A percentile compares a stretch with the other conserved stretches of the same genome.
Evolutionary conservation across 2,329 filamentous ascomycete species (phyloP).

Genomic region (Ilyonectria mors-panacis): DNA sequence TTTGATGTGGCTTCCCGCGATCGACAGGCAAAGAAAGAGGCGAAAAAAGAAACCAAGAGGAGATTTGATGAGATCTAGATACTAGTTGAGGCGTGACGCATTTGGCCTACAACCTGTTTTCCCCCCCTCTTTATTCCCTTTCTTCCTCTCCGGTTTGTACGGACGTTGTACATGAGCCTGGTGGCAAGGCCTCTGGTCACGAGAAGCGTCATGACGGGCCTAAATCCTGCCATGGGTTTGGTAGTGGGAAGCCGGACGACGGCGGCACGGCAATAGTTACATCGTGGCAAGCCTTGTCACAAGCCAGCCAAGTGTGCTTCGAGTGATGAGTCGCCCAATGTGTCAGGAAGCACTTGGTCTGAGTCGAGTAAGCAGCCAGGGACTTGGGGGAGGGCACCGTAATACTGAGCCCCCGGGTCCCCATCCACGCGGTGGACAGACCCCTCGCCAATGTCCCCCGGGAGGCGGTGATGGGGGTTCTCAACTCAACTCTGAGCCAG

Average conservation of each 20-base stretch:
- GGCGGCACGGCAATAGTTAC: conserved; percentile 3
- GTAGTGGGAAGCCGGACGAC: conserved; percentile 3
- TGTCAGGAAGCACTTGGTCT: background rate
- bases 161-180: background rate
- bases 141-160: background rate
- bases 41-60: background rate
- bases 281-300: conserved; percentile 9
- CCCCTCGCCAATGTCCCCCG: conserved; percentile 10
- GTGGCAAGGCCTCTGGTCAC: background rate
- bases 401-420: background rate
- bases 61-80: conserved; percentile 13
- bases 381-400: conserved; percentile 1
- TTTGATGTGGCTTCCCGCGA: conserved; percentile 16
- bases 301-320: background rate
- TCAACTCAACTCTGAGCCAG: conserved; percentile 36
- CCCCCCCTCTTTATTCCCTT: background rate
- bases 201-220: background rate
- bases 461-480: conserved; percentile 6
- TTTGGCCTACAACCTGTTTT: background rate
- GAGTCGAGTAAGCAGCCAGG: background rate
- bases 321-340: background rate
- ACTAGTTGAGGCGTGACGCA: background rate
- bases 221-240: conserved; percentile 1
- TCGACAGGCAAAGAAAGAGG: conserved; percentile 9
- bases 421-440: background rate